A percentile compares a stretch with the other conserved stretches of the same genome.
Evolutionary conservation across 345 rosid species (phyloP).

Genomic region (Salix viminalis): DNA sequence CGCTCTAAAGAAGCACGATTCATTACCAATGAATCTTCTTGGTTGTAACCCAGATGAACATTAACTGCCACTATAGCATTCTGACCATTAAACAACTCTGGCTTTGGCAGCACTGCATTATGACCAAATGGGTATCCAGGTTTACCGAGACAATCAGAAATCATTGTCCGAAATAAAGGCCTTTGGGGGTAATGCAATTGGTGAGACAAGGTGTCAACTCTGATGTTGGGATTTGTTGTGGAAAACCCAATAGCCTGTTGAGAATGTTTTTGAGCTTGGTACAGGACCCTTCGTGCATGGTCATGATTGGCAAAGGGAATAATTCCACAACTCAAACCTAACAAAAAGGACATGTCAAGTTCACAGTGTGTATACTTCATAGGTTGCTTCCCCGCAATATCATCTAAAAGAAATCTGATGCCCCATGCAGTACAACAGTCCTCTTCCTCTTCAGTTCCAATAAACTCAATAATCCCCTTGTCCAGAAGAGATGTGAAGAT

Average conservation of each 20-base stretch:
- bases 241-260: constrained; percentile 91
- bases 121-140: constrained; percentile 33
- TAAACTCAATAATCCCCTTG: constrained; percentile 64
- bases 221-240: constrained; percentile 70
- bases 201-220: constrained; percentile 77
- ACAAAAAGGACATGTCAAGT: constrained; percentile 70
- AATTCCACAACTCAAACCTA: constrained; percentile 84
- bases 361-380: constrained; percentile 67
- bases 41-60: constrained; percentile 90
- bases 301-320: constrained; percentile 89
- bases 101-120: constrained; percentile 39
- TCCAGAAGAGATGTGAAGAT: constrained; percentile 56
- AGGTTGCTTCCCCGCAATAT: constrained; percentile 28
- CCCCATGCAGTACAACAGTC: constrained; percentile 76
- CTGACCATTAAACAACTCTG: constrained; percentile 79
- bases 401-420: constrained; percentile 46
- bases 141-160: constrained; percentile 68
- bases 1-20: constrained; percentile 85
- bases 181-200: constrained; percentile 78
- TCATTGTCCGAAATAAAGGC: constrained; percentile 75
- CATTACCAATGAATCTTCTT: constrained; percentile 91
- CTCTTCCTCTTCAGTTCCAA: constrained; percentile 91
- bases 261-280: constrained; percentile 84
- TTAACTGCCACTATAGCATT: constrained; percentile 91
- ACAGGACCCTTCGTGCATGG: constrained; percentile 83